Evolutionary conservation across 2,329 filamentous ascomycete species (phyloP).

Genomic region (Celoporthe dispersa): DNA sequence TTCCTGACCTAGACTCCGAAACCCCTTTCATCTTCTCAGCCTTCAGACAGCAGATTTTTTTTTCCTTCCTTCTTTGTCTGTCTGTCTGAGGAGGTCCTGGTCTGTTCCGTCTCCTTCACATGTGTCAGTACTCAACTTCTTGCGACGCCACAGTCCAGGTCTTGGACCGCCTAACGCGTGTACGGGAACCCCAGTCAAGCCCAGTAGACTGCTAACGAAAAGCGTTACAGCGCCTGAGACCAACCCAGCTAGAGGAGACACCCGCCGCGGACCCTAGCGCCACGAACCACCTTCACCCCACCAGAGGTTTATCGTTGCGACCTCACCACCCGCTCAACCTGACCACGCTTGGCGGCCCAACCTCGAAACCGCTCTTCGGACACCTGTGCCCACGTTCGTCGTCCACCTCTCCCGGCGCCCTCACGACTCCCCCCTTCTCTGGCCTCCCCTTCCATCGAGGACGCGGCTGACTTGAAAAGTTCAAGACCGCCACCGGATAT

Average conservation of each 20-base stretch:
- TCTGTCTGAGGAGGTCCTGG: not conserved
- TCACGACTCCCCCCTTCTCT: not conserved
- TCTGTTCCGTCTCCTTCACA: not conserved
- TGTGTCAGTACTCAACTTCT: not conserved
- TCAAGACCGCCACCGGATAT: not conserved
- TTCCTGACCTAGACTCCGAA: not conserved
- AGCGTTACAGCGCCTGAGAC: slow-evolving; percentile 17
- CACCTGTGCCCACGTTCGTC: not conserved
- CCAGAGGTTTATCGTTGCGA: slow-evolving; percentile 18
- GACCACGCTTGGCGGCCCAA: slow-evolving; percentile 17
- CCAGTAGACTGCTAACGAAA: slow-evolving; percentile 1
- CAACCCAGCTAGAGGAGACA: slow-evolving; percentile 7
- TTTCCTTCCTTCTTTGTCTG: not conserved
- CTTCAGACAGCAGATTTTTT: not conserved
- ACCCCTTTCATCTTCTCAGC: not conserved
- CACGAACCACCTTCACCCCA: slow-evolving; percentile 8
- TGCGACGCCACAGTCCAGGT: not conserved
- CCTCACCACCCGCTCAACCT: slow-evolving; percentile 13
- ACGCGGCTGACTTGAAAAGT: not conserved
- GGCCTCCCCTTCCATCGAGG: not conserved
- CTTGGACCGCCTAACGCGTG: slow-evolving; percentile 18
- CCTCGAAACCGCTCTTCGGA: slow-evolving; percentile 4
- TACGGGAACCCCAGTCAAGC: slow-evolving; percentile 3
- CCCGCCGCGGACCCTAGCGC: slow-evolving; percentile 12
- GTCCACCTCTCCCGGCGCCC: not conserved